Percentiles rank a stretch among this genome's conserved stretches.
phyloP scores from a whole-genome alignment of 1,139 yeast genomes.

The Candida smagusa region DNA sequence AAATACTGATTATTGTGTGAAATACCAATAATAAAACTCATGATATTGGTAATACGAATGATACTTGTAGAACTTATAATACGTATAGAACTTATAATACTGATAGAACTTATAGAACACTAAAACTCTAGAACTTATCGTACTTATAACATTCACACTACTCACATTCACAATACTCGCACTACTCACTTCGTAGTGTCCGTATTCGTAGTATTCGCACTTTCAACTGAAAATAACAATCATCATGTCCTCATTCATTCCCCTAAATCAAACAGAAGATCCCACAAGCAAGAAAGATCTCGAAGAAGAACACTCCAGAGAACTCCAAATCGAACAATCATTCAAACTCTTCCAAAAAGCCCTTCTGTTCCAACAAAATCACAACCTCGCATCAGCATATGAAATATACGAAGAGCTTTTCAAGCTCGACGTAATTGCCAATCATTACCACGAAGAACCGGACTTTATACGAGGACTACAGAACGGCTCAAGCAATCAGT shows the following conservation, averaged over 20 bases:
- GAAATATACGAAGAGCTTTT: slow-evolving; percentile 60
- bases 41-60: too few relatives aligned
- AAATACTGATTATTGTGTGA: too few relatives aligned
- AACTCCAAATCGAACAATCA: slow-evolving; percentile 84
- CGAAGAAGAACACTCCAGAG: slow-evolving; percentile 88
- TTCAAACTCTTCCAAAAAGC: slow-evolving; percentile 74
- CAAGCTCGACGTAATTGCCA: slow-evolving; percentile 60
- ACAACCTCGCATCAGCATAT: slow-evolving; percentile 49
- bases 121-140: too few relatives aligned
- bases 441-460: slow-evolving; percentile 44
- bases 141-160: too few relatives aligned
- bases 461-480: slow-evolving; percentile 39
- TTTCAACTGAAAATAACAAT: too few relatives aligned
- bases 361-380: slow-evolving; percentile 53
- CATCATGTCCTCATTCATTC: slow-evolving; percentile 65
- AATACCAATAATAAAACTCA: too few relatives aligned
- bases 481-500: slow-evolving; percentile 30
- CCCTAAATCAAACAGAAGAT: slow-evolving; percentile 75
- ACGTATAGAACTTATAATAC: too few relatives aligned
- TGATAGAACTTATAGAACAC: too few relatives aligned
- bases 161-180: too few relatives aligned
- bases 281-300: slow-evolving; percentile 50
- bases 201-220: too few relatives aligned
- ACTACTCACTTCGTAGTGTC: too few relatives aligned
- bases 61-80: too few relatives aligned